A percentile compares a stretch with the other conserved stretches of the same genome.
phyloP scores from a whole-genome alignment of 768 basidiomycete genomes.

The Hypholoma sublateritium region DNA sequence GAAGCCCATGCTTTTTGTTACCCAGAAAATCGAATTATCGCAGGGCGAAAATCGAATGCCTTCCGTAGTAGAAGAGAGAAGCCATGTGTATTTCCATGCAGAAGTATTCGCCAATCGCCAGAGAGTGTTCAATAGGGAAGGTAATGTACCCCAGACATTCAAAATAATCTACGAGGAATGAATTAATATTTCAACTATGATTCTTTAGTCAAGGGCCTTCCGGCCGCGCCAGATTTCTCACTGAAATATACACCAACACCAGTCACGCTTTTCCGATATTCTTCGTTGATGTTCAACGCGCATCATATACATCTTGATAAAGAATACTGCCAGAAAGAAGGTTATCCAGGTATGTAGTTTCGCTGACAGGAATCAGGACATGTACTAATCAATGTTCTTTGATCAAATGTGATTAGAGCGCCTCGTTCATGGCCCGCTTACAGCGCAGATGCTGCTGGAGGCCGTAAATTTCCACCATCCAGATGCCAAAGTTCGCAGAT shows the following conservation, averaged over 20 bases:
- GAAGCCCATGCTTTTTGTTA: constrained; percentile 74
- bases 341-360: constrained; percentile 59
- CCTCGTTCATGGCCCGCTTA: constrained; percentile 84
- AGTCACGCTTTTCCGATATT: constrained; percentile 82
- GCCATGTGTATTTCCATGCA: constrained; percentile 59
- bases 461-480: constrained; percentile 51
- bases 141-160: constrained; percentile 28
- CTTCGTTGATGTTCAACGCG: constrained; percentile 83
- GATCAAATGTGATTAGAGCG: constrained; percentile 47
- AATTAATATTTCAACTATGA: background rate
- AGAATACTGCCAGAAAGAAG: constrained; percentile 66
- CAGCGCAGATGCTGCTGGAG: constrained; percentile 78
- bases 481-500: constrained; percentile 42
- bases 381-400: background rate
- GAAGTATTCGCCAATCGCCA: constrained; percentile 21
- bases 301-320: constrained; percentile 85
- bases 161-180: background rate
- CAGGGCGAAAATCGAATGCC: constrained; percentile 42
- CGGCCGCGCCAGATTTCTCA: constrained; percentile 51
- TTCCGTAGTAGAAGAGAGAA: constrained; percentile 60
- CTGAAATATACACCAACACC: constrained; percentile 67
- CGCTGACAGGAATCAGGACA: background rate
- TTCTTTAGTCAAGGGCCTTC: constrained; percentile 51
- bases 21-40: constrained; percentile 56
- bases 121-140: constrained; percentile 39